These are phyloP conservation scores for Jamesozyma jinghongensis DNA, from an alignment of 805 yeast genomes.

Conservation along the genomic window DNA sequence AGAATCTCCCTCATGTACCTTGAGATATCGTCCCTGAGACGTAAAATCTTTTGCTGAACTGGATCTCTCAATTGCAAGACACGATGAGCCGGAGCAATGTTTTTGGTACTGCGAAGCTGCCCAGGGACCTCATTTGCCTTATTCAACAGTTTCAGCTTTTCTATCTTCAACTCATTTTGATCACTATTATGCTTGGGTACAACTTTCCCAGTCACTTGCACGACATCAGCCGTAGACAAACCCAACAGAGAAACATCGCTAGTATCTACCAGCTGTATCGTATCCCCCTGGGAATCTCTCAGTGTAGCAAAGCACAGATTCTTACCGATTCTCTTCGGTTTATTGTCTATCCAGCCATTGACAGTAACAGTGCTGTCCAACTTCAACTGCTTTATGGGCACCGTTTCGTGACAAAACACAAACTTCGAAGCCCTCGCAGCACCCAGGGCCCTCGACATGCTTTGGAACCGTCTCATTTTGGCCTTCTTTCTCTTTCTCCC, in stretches of 20 bases:
- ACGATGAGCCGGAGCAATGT: conserved; percentile 60
- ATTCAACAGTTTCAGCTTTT: conserved; percentile 49
- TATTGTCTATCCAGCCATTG: conserved; percentile 78
- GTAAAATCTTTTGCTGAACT: conserved; percentile 46
- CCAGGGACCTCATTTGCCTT: conserved; percentile 55
- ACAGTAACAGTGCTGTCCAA: conserved; percentile 32
- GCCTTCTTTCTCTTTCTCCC: no score
- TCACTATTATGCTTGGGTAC: no score
- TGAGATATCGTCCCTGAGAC: conserved; percentile 49
- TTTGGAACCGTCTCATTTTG: no score
- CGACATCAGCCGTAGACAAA: conserved; percentile 64
- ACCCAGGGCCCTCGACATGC: no score
- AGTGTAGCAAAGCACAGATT: conserved; percentile 60
- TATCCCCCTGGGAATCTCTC: conserved; percentile 64
- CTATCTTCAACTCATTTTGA: conserved; percentile 27
- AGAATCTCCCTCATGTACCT: conserved; percentile 37
- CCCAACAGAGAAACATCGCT: conserved; percentile 29
- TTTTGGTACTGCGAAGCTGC: conserved; percentile 50
- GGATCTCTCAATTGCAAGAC: conserved; percentile 69
- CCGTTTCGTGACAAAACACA: conserved; percentile 5
- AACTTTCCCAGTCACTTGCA: conserved; percentile 49
- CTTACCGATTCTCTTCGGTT: conserved; percentile 62
- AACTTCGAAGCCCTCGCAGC: no score
- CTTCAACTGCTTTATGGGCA: no score
- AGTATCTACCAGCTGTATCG: conserved; percentile 47